A percentile compares a stretch with the other conserved stretches of the same genome.
phyloP scores from a whole-genome alignment of 2,329 filamentous ascomycete genomes.

The Ceratocystis colombiana region DNA sequence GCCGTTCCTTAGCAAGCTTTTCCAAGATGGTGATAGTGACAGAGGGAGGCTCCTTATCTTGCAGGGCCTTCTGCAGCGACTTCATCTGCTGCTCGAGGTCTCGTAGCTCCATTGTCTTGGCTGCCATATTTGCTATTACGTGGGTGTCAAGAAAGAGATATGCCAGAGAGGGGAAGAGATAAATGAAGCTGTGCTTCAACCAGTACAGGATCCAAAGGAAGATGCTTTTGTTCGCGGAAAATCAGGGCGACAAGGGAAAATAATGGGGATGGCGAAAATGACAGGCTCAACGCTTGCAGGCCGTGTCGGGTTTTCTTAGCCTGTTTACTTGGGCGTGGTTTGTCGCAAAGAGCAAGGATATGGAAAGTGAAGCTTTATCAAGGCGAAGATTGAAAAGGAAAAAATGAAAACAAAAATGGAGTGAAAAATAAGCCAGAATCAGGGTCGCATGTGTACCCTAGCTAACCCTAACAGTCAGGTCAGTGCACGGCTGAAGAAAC shows the following conservation, averaged over 20 bases:
- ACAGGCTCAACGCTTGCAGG: neutral
- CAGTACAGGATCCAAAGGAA: too few species aligned
- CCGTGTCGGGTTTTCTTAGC: too few species aligned
- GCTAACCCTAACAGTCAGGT: neutral
- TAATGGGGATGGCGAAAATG: neutral
- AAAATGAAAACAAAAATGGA: neutral
- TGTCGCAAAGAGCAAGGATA: conserved; percentile 15
- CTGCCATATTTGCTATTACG: conserved; percentile 17
- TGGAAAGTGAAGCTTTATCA: neutral
- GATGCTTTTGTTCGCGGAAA: too few species aligned
- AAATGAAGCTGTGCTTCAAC: neutral
- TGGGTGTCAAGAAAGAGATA: neutral
- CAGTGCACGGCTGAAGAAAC: too few species aligned
- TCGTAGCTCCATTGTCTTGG: conserved; percentile 59
- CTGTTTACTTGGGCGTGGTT: conserved; percentile 5
- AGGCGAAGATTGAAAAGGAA: conserved; percentile 6
- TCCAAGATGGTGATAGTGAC: conserved; percentile 66
- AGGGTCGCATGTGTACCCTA: neutral
- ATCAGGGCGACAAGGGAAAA: neutral
- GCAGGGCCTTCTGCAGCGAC: conserved; percentile 68
- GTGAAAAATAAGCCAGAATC: neutral
- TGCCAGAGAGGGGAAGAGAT: neutral
- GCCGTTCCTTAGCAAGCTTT: conserved; percentile 68
- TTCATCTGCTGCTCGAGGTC: conserved; percentile 69
- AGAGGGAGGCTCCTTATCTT: conserved; percentile 61